Conservation (phyloP, 2,329 filamentous ascomycete genomes). For the Stromatinia cepivora region DNA sequence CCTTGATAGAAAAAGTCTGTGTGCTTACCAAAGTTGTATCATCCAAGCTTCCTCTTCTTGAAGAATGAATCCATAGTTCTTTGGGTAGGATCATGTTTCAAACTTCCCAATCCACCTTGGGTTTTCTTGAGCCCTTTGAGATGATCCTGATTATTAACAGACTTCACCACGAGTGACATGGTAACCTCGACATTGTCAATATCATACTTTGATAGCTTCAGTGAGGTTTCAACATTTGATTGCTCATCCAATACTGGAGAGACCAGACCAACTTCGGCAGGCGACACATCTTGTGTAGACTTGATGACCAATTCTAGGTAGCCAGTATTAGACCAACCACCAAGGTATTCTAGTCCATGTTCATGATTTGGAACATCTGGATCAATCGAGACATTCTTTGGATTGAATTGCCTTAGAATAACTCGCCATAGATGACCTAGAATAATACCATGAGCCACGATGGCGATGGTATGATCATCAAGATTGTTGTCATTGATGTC, state of each 20-base stretch:
- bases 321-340: constrained; percentile 66
- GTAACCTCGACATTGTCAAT: constrained; percentile 34
- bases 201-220: background rate
- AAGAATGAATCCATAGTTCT: constrained; percentile 78
- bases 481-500: constrained; percentile 29
- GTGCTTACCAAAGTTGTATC: constrained; percentile 18
- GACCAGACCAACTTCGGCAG: constrained; percentile 3
- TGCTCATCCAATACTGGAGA: background rate
- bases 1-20: constrained; percentile 30
- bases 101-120: constrained; percentile 77
- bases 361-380: constrained; percentile 45
- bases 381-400: constrained; percentile 41
- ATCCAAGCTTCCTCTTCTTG: constrained; percentile 51
- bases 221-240: background rate
- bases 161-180: constrained; percentile 54
- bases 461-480: constrained; percentile 51
- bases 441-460: constrained; percentile 84
- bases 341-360: constrained; percentile 48
- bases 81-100: constrained; percentile 73
- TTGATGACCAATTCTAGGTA: constrained; percentile 46
- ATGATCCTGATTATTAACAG: constrained; percentile 71
- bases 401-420: constrained; percentile 56
- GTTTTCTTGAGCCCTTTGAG: constrained; percentile 75
- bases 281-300: constrained; percentile 10
- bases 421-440: constrained; percentile 67